These are phyloP conservation scores for Gaeumannomyces sp. DNA, from an alignment of 2,329 filamentous ascomycete species.

Conservation along the genomic window DNA sequence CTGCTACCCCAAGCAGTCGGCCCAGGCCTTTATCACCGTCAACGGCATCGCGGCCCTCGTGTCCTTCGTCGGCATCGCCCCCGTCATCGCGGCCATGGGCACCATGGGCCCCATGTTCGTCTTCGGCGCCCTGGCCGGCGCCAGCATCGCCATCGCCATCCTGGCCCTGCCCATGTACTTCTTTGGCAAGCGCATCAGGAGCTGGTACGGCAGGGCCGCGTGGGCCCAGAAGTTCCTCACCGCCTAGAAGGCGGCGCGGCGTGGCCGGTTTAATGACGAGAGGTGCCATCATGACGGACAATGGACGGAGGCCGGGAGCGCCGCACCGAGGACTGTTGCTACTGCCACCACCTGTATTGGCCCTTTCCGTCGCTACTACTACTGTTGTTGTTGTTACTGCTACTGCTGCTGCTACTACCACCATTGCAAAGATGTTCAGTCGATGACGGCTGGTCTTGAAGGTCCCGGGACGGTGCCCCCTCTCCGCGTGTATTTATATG, in stretches of 20 bases:
- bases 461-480: background rate
- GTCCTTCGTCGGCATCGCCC: constrained; percentile 1
- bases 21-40: constrained; percentile 9
- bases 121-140: constrained; percentile 42
- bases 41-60: background rate
- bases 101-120: constrained; percentile 15
- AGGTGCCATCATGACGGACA: background rate
- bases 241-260: constrained; percentile 4
- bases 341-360: no score
- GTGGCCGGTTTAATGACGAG: no score
- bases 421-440: no score
- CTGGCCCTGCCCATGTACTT: constrained; percentile 49
- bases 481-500: background rate
- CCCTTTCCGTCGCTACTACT: background rate
- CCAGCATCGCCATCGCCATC: constrained; percentile 42
- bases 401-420: background rate
- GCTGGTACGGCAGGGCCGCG: constrained; percentile 48
- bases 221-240: constrained; percentile 10
- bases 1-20: constrained; percentile 8
- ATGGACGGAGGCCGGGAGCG: background rate
- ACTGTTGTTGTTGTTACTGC: background rate
- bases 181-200: constrained; percentile 51
- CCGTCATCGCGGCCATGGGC: constrained; percentile 43
- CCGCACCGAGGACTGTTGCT: no score
- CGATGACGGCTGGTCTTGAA: no score